A percentile compares a stretch with the other conserved stretches of the same genome.
Conservation (phyloP, 2,329 filamentous ascomycete genomes). For the Arachnopeziza araneosa region DNA sequence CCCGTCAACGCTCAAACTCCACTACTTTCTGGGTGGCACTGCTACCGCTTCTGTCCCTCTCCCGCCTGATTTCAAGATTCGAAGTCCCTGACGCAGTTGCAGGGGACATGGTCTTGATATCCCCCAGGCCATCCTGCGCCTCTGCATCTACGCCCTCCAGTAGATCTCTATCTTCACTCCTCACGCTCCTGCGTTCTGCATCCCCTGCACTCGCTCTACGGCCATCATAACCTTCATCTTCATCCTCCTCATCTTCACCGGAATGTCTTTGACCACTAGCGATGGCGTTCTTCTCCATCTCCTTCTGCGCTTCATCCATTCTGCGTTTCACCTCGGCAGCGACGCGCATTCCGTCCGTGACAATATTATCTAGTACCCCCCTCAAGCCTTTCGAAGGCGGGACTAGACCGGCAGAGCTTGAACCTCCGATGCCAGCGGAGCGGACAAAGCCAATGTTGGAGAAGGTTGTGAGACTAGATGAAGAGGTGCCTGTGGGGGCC, state of each 20-base stretch:
- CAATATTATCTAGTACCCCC: slow-evolving; percentile 94
- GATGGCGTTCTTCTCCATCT: slow-evolving; percentile 79
- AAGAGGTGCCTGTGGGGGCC: slow-evolving; percentile 43
- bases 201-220: slow-evolving; percentile 39
- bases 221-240: slow-evolving; percentile 51
- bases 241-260: slow-evolving; percentile 64
- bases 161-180: slow-evolving; percentile 63
- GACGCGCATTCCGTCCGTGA: slow-evolving; percentile 94
- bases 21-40: slow-evolving; percentile 37
- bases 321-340: slow-evolving; percentile 84
- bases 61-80: slow-evolving; percentile 20
- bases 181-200: slow-evolving; percentile 56
- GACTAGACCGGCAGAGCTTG: slow-evolving; percentile 26
- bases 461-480: slow-evolving; percentile 79
- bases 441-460: slow-evolving; percentile 60
- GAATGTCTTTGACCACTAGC: slow-evolving; percentile 39
- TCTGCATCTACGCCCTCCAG: slow-evolving; percentile 70
- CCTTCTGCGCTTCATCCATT: slow-evolving; percentile 93
- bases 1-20: slow-evolving; percentile 38
- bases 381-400: slow-evolving; percentile 66
- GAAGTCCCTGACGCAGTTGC: neutral
- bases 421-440: slow-evolving; percentile 24
- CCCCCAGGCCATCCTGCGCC: slow-evolving; percentile 42
- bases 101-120: slow-evolving; percentile 17
- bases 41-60: slow-evolving; percentile 23